Percentiles rank a stretch among this genome's conserved stretches.
Conservation (phyloP, 2,329 filamentous ascomycete species). For the Trichoderma afroharzianum region DNA sequence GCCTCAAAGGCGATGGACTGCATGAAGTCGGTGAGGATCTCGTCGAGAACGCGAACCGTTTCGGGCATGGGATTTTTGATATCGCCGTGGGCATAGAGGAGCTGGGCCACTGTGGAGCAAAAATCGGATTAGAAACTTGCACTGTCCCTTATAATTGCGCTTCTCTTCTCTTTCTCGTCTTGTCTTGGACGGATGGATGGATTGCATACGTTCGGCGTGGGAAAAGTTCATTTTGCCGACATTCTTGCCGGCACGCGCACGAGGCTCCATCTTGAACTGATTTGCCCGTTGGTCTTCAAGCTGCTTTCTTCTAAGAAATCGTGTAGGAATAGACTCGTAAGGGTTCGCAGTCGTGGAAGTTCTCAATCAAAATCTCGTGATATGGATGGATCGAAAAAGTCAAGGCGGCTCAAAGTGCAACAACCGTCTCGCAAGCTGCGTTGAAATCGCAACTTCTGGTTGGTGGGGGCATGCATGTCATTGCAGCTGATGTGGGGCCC, state of each 20-base stretch:
- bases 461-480: conserved; percentile 12
- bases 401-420: not conserved
- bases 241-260: conserved; percentile 73
- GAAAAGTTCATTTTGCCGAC: conserved; percentile 80
- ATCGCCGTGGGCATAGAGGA: conserved; percentile 80
- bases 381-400: not conserved
- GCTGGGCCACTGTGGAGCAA: conserved; percentile 56
- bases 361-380: not conserved
- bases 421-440: not conserved
- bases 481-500: conserved; percentile 2
- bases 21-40: conserved; percentile 95
- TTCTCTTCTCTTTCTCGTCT: not conserved
- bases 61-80: conserved; percentile 72
- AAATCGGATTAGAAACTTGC: not conserved
- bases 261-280: conserved; percentile 62
- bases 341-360: not conserved
- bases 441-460: conserved; percentile 9
- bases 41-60: conserved; percentile 84
- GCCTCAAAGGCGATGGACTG: conserved; percentile 91
- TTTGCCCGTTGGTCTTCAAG: not conserved
- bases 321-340: too few species aligned
- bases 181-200: not conserved
- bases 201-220: conserved; percentile 61
- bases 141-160: rapidly evolving
- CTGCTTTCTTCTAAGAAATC: not conserved